Base-by-base conservation (phyloP, 257 asterid species). In the Verbena officinalis region DNA sequence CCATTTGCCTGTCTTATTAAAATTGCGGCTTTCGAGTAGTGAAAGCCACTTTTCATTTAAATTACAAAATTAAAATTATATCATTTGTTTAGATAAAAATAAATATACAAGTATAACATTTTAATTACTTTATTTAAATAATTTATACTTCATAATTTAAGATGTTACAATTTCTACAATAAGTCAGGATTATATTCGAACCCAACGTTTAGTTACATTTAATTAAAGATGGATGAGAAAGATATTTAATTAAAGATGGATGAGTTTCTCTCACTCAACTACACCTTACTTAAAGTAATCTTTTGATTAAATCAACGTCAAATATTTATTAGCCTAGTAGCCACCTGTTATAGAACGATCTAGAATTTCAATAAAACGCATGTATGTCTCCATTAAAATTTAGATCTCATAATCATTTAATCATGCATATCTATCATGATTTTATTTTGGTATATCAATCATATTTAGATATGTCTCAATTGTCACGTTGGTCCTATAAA, bases 11-110 rank as follows among this genome's bases (percentile, higher is more conserved):
- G 46, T 50, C 19, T 42, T 20, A 56, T 19, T 40, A 20, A n/a
- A 19, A n/a, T 64, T 64, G 46, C 45, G 22, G 40, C 72, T 30
- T 64, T 72, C 31, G 19, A 48, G 49, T 55, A 63, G n/a, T 39
- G 11, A 7, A 31, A 12, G 13, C 5, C 62, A n/a, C 9, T 13
- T 27, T 31, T 14, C 12, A 31, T 31, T 34, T 36, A 31, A 3
- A n/a, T 9, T 13, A 15, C 6, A 55, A 55, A 15, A 51, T 4
- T 19, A 16, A 15, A 33, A 51, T 49, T 19, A 46, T 17, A 16
- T 19, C 27, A 48, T 48, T 1, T 48, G 27, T 54, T n/a, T n/a
- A n/a, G n/a, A n/a, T n/a, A n/a, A n/a, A n/a, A n/a, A n/a, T n/a
- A n/a, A n/a, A n/a, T n/a, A n/a, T n/a, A n/a, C n/a, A n/a, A n/a